Evolutionary conservation across 2,329 filamentous ascomycete species (phyloP).

Genomic region (Gremmenia infestans): DNA sequence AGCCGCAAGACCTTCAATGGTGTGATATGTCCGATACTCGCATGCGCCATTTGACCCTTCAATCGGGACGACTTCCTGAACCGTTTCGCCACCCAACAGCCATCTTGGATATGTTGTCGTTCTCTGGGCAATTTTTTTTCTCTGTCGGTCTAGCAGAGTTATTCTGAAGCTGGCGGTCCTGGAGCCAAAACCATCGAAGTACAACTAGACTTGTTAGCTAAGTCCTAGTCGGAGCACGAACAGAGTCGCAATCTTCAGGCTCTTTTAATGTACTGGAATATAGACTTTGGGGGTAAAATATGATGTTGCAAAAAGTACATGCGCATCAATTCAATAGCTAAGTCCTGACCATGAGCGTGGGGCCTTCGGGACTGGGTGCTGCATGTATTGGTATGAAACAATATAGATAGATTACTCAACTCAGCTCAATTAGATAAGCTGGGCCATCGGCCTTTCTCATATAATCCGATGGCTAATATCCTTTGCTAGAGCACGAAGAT

Average conservation of each 20-base stretch:
- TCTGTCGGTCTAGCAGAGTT: slow-evolving; percentile 16
- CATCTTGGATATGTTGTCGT: slow-evolving; percentile 14
- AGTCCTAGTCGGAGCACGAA: neutral
- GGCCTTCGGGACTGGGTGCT: too few species aligned
- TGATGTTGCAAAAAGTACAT: neutral
- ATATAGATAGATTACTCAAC: too few species aligned
- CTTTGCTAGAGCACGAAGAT: too few species aligned
- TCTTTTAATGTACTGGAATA: neutral
- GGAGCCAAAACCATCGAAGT: slow-evolving; percentile 2
- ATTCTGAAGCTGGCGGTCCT: slow-evolving; percentile 8
- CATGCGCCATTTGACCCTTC: slow-evolving; percentile 12
- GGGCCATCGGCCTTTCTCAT: too few species aligned
- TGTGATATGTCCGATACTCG: slow-evolving; percentile 21
- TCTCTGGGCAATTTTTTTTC: slow-evolving; percentile 12
- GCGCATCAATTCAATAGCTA: too few species aligned
- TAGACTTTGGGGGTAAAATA: neutral
- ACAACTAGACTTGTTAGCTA: slow-evolving; percentile 8
- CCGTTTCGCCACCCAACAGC: slow-evolving; percentile 17
- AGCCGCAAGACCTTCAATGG: slow-evolving; percentile 16
- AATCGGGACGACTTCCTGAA: slow-evolving; percentile 20
- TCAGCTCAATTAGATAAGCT: too few species aligned
- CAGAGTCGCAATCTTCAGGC: neutral
- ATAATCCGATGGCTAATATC: too few species aligned
- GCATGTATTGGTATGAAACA: too few species aligned
- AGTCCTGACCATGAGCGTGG: too few species aligned